These are phyloP conservation scores for Isabelozyma heimii DNA, from an alignment of 805 yeast species.

Conservation along the genomic window DNA sequence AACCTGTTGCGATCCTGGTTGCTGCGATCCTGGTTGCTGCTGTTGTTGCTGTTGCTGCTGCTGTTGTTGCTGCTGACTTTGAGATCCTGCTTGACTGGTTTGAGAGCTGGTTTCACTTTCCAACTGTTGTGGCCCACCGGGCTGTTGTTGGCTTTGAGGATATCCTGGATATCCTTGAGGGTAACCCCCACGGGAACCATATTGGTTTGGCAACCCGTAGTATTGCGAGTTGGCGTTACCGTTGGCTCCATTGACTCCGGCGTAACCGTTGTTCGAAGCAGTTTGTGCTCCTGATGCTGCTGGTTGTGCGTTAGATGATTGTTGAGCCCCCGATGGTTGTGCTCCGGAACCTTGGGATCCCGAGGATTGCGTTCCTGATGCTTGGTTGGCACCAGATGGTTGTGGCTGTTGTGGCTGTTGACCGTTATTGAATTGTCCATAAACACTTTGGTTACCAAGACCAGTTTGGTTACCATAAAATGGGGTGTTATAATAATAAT, in stretches of 20 bases:
- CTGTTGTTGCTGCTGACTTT: constrained; percentile 1
- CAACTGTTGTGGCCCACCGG: constrained; percentile 8
- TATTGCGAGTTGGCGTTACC: constrained; percentile 20
- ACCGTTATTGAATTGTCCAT: constrained; percentile 7
- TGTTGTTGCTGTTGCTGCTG: constrained; percentile 2
- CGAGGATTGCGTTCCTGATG: neutral
- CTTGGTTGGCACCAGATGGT: constrained; percentile 6
- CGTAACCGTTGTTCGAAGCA: constrained; percentile 2
- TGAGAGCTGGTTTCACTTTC: neutral
- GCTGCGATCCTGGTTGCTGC: constrained; percentile 4
- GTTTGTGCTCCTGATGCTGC: neutral
- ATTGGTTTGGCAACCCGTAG: constrained; percentile 27
- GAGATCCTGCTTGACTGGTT: constrained; percentile 1
- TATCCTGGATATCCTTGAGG: constrained; percentile 28
- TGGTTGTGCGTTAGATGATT: constrained; percentile 3
- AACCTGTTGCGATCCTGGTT: constrained; percentile 14
- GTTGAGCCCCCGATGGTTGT: constrained; percentile 5
- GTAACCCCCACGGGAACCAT: constrained; percentile 19
- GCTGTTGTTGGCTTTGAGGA: constrained; percentile 21
- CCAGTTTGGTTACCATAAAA: constrained; percentile 32
- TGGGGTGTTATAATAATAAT: constrained; percentile 41
- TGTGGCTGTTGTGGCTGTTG: constrained; percentile 9
- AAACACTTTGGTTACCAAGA: constrained; percentile 21
- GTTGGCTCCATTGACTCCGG: constrained; percentile 3
- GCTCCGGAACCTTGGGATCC: constrained; percentile 5